Evolutionary conservation across 768 basidiomycete genomes (phyloP), one percentile per base, ranked within the genome.

Genomic region (Lactarius tabidus): DNA sequence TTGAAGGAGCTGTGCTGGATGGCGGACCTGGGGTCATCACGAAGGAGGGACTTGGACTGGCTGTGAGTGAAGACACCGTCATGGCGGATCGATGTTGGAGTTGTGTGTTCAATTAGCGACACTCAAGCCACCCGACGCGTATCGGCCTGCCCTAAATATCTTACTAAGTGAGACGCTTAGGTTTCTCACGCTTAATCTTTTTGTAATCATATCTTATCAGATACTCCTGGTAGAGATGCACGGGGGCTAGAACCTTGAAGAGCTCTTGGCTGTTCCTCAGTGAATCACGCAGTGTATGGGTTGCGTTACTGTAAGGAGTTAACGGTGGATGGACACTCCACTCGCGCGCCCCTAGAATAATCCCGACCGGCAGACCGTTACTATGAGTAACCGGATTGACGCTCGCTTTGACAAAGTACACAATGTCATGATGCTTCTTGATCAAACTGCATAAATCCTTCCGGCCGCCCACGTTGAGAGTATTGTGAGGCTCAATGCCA

Each of bases 131-230:
- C 6, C 6, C 15, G 10, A 60, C 67, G 67, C 67, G 67, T 67
- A 36, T 51, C 26, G 35, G 29, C 65, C 67, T 35, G 61, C 67
- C 67, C 67, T 69, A 69, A 69, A 69, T 18, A 18, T 7, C 18
- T 53, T 53, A 53, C 26, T 28, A 53, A 53, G 6, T 53, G 15
- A 26, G 52, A 48, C 43, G n/a, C n/a, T 10, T 14, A 4, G 1
- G 12, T 12, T 48, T 48, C 45, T 23, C 45, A 48, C 45, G 45
- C 36, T 36, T 33, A n/a, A n/a, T n/a, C n/a, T n/a, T n/a, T n/a
- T n/a, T n/a, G n/a, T n/a, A n/a, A n/a, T n/a, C n/a, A n/a, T n/a
- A n/a, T n/a, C n/a, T n/a, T n/a, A n/a, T n/a, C n/a, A n/a, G n/a
- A n/a, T n/a, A n/a, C n/a, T n/a, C n/a, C n/a, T n/a, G n/a, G n/a